Percentiles rank a stretch among this genome's conserved stretches.
phyloP scores from a whole-genome alignment of 345 rosid species.

The Hibiscus tridactylites region DNA sequence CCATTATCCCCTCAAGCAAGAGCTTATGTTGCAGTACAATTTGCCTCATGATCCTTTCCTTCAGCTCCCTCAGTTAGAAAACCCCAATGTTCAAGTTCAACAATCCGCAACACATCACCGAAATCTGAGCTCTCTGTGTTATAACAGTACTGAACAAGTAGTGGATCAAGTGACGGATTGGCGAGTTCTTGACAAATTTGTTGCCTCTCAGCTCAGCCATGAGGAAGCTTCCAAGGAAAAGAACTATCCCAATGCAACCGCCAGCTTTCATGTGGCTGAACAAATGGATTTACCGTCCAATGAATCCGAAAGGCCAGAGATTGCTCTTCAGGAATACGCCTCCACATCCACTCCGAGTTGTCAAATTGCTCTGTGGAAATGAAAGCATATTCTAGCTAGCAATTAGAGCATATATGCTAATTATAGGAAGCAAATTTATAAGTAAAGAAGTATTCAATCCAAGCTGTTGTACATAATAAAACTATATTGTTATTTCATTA shows the following conservation, averaged over 20 bases:
- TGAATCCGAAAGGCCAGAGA: conserved; percentile 45
- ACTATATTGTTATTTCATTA: conserved; percentile 35
- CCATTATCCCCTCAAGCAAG: conserved; percentile 72
- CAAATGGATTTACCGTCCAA: conserved; percentile 28
- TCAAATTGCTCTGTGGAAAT: conserved; percentile 89
- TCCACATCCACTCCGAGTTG: conserved; percentile 64
- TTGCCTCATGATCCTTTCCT: conserved; percentile 48
- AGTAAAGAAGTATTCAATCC: conserved; percentile 16
- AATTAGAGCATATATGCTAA: conserved; percentile 20
- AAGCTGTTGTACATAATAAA: conserved; percentile 61
- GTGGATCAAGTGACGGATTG: conserved; percentile 83
- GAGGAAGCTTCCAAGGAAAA: conserved; percentile 46
- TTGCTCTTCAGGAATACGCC: conserved; percentile 42
- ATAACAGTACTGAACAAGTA: conserved; percentile 32
- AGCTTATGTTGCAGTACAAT: conserved; percentile 51
- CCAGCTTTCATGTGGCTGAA: conserved; percentile 32
- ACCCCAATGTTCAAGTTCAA: conserved; percentile 45
- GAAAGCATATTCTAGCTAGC: conserved; percentile 19
- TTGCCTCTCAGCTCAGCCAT: conserved; percentile 91
- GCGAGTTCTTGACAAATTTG: conserved; percentile 94
- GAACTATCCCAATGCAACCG: no score
- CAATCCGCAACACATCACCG: conserved; percentile 29
- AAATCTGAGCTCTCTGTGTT: conserved; percentile 25
- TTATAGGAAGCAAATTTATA: conserved; percentile 36
- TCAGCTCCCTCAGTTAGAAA: conserved; percentile 74